Evolutionary conservation across 257 asterid genomes (phyloP).

Genomic region (Gynochthodes officinalis): DNA sequence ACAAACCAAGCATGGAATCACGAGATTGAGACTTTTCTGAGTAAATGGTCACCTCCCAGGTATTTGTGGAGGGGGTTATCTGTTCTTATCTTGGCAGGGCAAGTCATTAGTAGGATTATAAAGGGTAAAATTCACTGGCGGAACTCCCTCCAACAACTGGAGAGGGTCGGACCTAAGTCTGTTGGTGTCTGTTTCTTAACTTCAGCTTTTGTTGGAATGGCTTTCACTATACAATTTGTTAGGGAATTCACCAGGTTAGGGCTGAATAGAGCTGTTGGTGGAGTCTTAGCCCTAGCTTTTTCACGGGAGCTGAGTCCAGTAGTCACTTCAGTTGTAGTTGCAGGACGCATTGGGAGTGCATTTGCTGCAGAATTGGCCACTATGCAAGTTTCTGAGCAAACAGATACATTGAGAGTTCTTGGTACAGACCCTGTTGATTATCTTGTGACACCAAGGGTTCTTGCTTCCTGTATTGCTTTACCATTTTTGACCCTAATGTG

Average conservation of each 20-base stretch:
- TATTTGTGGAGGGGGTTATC: slow-evolving; percentile 94
- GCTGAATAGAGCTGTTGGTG: slow-evolving; percentile 85
- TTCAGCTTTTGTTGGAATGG: slow-evolving; percentile 96
- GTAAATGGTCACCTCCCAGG: slow-evolving; percentile 83
- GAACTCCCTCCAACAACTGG: slow-evolving; percentile 82
- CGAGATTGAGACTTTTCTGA: slow-evolving; percentile 42
- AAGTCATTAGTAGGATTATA: slow-evolving; percentile 53
- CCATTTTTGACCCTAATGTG: slow-evolving; percentile 84
- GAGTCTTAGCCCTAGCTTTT: slow-evolving; percentile 90
- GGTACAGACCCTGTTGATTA: slow-evolving; percentile 89
- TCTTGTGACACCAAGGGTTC: slow-evolving; percentile 82
- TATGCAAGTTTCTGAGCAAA: slow-evolving; percentile 98
- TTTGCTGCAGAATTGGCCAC: slow-evolving; percentile 96
- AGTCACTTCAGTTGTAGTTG: slow-evolving; percentile 84
- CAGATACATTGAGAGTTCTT: slow-evolving; percentile 86
- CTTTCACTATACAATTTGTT: slow-evolving; percentile 93
- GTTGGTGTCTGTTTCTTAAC: slow-evolving; percentile 89
- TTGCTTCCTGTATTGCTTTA: slow-evolving; percentile 72
- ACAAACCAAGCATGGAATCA: slow-evolving; percentile 26
- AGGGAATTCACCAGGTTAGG: slow-evolving; percentile 93
- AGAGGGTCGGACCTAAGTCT: slow-evolving; percentile 89
- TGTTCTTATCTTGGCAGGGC: slow-evolving; percentile 68
- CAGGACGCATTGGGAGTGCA: slow-evolving; percentile 95
- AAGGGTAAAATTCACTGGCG: slow-evolving; percentile 82
- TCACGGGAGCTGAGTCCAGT: slow-evolving; percentile 93